A percentile compares a stretch with the other conserved stretches of the same genome.
Evolutionary conservation across 2,329 filamentous ascomycete species (phyloP).

Genomic region (Knufia petricola): DNA sequence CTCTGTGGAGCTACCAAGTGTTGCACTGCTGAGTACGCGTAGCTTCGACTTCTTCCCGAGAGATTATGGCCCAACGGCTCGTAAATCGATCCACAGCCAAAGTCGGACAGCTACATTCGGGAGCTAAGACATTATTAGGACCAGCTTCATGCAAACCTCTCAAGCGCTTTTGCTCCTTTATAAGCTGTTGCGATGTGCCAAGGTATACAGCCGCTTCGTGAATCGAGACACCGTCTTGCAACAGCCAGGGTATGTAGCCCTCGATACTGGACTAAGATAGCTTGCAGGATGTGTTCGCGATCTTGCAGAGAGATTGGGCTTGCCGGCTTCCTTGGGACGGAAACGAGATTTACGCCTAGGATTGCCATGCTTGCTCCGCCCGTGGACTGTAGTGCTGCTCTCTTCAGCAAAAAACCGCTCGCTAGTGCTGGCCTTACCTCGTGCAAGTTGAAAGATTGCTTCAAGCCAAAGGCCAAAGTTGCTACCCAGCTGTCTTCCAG

Average conservation of each 20-base stretch:
- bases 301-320: constrained; percentile 4
- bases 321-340: constrained; percentile 23
- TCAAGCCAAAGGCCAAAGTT: constrained; percentile 42
- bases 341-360: constrained; percentile 35
- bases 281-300: constrained; percentile 31
- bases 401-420: constrained; percentile 40
- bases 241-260: constrained; percentile 36
- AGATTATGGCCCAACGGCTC: too few species aligned
- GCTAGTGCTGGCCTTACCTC: constrained; percentile 33
- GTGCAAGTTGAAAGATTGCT: constrained; percentile 32
- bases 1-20: too few species aligned
- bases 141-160: constrained; percentile 12
- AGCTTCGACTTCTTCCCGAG: too few species aligned
- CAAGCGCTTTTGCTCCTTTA: constrained; percentile 25
- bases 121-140: neutral
- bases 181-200: constrained; percentile 40
- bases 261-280: constrained; percentile 36
- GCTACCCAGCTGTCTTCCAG: constrained; percentile 53
- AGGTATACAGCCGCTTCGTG: constrained; percentile 33
- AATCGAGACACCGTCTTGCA: constrained; percentile 33
- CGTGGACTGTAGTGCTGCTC: constrained; percentile 32
- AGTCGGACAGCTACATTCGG: too few species aligned
- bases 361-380: constrained; percentile 31
- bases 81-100: too few species aligned
- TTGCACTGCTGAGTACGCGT: too few species aligned